Base-by-base conservation (phyloP, 768 basidiomycete species). In the Collybia mongolica region DNA sequence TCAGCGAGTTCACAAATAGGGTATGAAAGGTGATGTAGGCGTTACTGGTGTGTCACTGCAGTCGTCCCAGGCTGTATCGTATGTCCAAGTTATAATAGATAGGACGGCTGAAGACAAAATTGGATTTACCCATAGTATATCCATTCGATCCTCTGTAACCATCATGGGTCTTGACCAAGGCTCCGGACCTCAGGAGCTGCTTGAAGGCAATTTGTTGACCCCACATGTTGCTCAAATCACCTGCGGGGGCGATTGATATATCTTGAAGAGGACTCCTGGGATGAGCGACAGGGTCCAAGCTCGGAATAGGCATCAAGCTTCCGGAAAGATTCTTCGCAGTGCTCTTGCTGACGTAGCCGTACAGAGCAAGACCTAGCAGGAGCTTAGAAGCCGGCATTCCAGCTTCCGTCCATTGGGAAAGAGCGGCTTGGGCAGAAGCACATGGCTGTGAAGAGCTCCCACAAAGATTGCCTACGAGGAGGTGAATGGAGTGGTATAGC, bases 371-470 rank as follows among this genome's bases (percentile, higher is more conserved):
- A 26, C 88, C 88, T 32, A 91, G 76, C 22, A 87, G 69, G 48
- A 90, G 77, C 72, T 90, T 79, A 24, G 71, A 73, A 0, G 81
- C 79, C 9, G 87, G 84, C 71, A 88, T 81, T 20, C 82, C 82
- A 18, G 88, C 88, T 3, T 64, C 63, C 2, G 78, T 81, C 88
- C 88, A 91, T 54, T 81, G 75, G 17, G 66, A 54, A 43, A 86
- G 72, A 3, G 86, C 83, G 3, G 83, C 80, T 50, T 80, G 66
- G 3, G 85, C 87, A 60, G 76, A 86, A 22, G 83, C 82, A 44
- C 77, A 68, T 0, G 86, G 85, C 52, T 82, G 82, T 9, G 66
- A 62, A 15, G 82, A 84, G 35, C 77, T 80, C n/a, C 78, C 72
- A 63, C 88, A 89, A 1, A 71, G 72, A 63, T 89, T 72, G 4